These are phyloP conservation scores for Arachis monticola DNA, from an alignment of 331 rosid genomes.

Conservation along the genomic window DNA sequence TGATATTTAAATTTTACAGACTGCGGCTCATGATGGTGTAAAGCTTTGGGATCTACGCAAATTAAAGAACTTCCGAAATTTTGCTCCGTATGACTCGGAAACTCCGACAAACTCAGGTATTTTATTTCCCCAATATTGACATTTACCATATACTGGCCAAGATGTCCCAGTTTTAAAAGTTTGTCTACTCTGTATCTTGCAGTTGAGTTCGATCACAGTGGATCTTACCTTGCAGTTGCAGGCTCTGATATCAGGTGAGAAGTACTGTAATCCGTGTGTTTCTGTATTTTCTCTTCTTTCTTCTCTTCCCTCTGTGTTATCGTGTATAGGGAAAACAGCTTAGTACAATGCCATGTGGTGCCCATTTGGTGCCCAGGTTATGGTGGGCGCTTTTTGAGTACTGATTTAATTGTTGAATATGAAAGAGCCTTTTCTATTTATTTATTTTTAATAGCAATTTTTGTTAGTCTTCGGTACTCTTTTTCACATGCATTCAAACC, in stretches of 20 bases:
- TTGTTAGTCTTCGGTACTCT: too few relatives aligned
- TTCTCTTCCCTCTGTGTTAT: background rate
- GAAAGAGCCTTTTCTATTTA: too few relatives aligned
- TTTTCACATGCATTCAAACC: background rate
- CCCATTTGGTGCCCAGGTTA: too few relatives aligned
- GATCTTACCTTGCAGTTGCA: slow-evolving; percentile 88
- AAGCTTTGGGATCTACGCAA: slow-evolving; percentile 99
- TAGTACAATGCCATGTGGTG: background rate
- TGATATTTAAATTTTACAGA: slow-evolving; percentile 56
- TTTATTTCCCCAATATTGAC: background rate
- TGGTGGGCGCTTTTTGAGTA: too few relatives aligned
- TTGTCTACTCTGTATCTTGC: slow-evolving; percentile 45
- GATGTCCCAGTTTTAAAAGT: slow-evolving; percentile 9
- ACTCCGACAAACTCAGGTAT: slow-evolving; percentile 90
- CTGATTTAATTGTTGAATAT: too few relatives aligned
- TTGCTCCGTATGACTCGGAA: slow-evolving; percentile 84
- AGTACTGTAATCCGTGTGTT: slow-evolving; percentile 3
- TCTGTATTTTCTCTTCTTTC: background rate
- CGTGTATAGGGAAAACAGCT: background rate
- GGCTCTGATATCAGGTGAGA: slow-evolving; percentile 92
- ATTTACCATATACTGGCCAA: background rate
- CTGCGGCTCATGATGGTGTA: slow-evolving; percentile 97
- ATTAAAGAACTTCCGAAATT: slow-evolving; percentile 87
- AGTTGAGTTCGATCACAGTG: slow-evolving; percentile 98
- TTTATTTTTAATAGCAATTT: too few relatives aligned